Evolutionary conservation across 1,139 yeast species (phyloP).

Genomic region (Kodamaea derodonti): DNA sequence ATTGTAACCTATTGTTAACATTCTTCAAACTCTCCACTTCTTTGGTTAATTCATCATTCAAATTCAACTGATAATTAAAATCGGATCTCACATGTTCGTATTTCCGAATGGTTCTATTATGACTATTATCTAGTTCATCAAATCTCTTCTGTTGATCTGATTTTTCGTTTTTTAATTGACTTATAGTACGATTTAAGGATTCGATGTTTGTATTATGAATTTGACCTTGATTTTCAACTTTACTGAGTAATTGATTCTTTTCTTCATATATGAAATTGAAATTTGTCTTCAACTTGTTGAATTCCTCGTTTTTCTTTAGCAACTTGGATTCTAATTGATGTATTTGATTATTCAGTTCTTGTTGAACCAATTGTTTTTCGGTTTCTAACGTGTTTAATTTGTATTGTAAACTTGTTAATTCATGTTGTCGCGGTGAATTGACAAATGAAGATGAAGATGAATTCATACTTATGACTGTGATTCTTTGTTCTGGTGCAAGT

Average conservation of each 20-base stretch:
- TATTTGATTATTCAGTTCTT: slow-evolving; percentile 27
- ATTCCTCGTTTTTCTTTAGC: slow-evolving; percentile 28
- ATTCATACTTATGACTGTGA: no score
- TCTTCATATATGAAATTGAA: slow-evolving; percentile 56
- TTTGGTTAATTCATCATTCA: slow-evolving; percentile 28
- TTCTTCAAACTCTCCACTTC: slow-evolving; percentile 20
- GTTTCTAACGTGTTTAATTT: slow-evolving; percentile 28
- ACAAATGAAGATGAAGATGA: slow-evolving; percentile 41
- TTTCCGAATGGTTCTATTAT: slow-evolving; percentile 20
- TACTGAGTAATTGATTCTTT: slow-evolving; percentile 52
- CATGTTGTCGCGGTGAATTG: slow-evolving; percentile 27
- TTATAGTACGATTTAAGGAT: slow-evolving; percentile 29
- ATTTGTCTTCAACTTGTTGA: slow-evolving; percentile 43
- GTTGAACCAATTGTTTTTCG: slow-evolving; percentile 32
- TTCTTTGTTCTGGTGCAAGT: no score
- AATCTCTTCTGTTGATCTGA: slow-evolving; percentile 12
- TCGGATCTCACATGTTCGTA: slow-evolving; percentile 31
- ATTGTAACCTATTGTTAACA: slow-evolving; percentile 18
- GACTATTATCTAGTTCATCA: slow-evolving; percentile 22
- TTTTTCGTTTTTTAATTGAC: slow-evolving; percentile 16
- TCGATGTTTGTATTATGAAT: slow-evolving; percentile 37
- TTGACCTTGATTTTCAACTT: slow-evolving; percentile 45
- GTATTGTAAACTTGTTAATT: slow-evolving; percentile 18
- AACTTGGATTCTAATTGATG: slow-evolving; percentile 29
- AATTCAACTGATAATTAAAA: slow-evolving; percentile 25